Conservation (phyloP, 2,329 filamentous ascomycete species). For the Hymenoscyphus scutula region DNA sequence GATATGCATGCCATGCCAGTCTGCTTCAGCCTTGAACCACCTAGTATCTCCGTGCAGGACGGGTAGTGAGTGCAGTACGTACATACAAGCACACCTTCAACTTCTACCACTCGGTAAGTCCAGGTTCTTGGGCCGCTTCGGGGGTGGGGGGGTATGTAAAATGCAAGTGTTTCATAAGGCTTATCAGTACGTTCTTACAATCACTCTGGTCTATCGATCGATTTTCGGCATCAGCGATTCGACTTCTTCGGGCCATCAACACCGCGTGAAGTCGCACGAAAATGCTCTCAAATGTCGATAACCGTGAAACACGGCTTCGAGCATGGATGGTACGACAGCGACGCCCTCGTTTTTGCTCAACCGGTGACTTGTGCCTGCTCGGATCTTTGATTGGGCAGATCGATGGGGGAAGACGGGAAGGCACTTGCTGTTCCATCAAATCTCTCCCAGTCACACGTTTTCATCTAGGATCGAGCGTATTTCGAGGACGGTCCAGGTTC, state of each 20-base stretch:
- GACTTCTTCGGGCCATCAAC: neutral
- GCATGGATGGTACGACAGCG: neutral
- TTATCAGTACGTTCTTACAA: slow-evolving; percentile 10
- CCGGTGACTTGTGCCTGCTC: neutral
- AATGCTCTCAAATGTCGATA: slow-evolving; percentile 8
- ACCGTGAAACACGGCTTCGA: slow-evolving; percentile 10
- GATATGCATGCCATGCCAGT: neutral
- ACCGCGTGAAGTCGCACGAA: neutral
- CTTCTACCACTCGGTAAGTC: neutral
- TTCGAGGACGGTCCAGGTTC: neutral
- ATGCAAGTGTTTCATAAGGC: slow-evolving; percentile 8
- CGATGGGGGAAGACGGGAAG: neutral
- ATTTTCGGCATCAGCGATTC: neutral
- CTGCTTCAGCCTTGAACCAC: neutral
- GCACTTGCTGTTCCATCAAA: neutral
- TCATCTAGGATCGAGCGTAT: neutral
- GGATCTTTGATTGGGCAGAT: neutral
- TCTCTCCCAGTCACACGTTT: neutral
- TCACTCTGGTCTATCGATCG: neutral
- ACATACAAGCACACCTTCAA: too few relatives aligned
- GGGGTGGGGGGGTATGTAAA: slow-evolving; percentile 2
- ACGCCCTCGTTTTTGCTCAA: neutral
- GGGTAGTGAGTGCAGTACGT: neutral
- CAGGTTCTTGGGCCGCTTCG: slow-evolving; percentile 1
- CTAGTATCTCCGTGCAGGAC: too few relatives aligned